phyloP scores from a whole-genome alignment of 345 rosid genomes.

The Syzygium grande region DNA sequence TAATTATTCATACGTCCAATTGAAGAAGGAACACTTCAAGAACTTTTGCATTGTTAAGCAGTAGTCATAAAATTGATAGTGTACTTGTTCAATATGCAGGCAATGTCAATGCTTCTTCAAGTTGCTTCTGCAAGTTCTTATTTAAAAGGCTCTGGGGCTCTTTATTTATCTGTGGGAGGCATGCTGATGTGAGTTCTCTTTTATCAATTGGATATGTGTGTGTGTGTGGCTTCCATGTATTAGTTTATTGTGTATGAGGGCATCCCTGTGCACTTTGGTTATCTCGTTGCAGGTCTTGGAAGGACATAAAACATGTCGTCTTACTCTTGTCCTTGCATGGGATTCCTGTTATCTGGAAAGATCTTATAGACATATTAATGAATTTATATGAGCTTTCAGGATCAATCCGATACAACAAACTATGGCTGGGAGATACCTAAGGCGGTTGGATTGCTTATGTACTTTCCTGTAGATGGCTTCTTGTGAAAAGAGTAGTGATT shows the following conservation, averaged over 20 bases:
- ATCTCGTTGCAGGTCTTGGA: background rate
- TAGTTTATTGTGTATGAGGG: background rate
- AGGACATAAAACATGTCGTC: background rate
- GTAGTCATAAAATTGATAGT: background rate
- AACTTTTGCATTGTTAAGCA: background rate
- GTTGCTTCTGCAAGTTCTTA: slow-evolving; percentile 55
- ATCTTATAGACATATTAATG: background rate
- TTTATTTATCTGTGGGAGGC: slow-evolving; percentile 84
- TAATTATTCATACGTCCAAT: background rate
- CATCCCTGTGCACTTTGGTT: background rate
- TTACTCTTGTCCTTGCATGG: background rate
- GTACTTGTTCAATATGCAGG: slow-evolving; percentile 36
- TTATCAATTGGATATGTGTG: rapidly evolving
- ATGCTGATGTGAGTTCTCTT: slow-evolving; percentile 62
- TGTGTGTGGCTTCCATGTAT: background rate
- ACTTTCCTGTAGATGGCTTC: background rate
- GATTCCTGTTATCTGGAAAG: background rate
- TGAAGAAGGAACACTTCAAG: background rate
- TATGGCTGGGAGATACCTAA: background rate
- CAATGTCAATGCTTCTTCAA: slow-evolving; percentile 76
- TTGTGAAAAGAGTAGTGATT: background rate
- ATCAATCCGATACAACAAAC: background rate
- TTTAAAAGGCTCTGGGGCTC: slow-evolving; percentile 26
- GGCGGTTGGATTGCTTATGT: background rate
- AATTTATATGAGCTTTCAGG: background rate